A percentile compares a stretch with the other conserved stretches of the same genome.
Evolutionary conservation across 257 asterid species (phyloP).

Genomic region (Solanum bulbocastanum): DNA sequence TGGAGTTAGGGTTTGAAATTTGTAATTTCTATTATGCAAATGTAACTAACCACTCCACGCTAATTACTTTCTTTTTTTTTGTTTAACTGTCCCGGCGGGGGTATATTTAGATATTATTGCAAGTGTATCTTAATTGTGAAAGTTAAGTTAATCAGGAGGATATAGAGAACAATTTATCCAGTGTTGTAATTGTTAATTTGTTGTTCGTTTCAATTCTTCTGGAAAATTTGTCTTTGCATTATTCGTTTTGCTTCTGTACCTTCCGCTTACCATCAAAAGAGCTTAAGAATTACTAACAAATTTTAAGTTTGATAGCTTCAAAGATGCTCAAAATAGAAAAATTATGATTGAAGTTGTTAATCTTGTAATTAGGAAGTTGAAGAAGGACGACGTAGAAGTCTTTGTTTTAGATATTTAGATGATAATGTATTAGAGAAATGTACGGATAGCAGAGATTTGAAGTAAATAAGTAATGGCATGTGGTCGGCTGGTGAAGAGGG

Average conservation of each 20-base stretch:
- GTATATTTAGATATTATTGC: not conserved
- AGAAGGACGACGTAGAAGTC: not conserved
- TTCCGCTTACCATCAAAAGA: not conserved
- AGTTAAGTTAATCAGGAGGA: not conserved
- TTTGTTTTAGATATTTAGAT: not conserved
- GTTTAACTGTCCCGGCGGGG: not conserved
- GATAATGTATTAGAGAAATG: not conserved
- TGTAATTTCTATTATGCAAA: conserved; percentile 5
- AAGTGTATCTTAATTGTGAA: not conserved
- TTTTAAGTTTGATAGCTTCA: not conserved
- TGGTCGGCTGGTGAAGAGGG: conserved; percentile 19
- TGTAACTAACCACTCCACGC: not conserved
- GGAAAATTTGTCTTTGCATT: not conserved
- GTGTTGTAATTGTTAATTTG: not conserved
- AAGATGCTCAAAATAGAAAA: not conserved
- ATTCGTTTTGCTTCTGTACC: not conserved
- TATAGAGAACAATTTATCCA: not conserved
- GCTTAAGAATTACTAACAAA: not conserved
- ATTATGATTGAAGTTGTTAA: too few relatives aligned
- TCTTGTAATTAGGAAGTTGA: not conserved
- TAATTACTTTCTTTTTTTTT: not conserved
- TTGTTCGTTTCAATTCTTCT: not conserved
- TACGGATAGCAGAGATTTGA: not conserved
- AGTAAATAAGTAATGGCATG: not conserved
- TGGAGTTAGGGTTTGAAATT: not conserved